Base-by-base conservation (phyloP, 1,139 yeast species). In the Candida neerlandica region DNA sequence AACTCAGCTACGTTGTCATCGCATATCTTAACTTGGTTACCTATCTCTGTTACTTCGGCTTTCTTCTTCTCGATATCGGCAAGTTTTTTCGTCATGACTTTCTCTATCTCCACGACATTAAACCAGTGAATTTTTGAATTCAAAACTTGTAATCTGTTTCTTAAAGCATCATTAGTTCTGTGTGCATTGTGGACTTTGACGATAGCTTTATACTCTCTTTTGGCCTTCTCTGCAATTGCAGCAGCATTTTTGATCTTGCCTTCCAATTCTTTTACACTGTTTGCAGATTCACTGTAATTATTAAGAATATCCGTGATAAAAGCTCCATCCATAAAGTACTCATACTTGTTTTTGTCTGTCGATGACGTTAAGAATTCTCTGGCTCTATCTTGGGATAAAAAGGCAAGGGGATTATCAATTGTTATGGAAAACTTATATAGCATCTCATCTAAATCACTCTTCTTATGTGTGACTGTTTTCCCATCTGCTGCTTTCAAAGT, bases 351-450 rank as follows among this genome's bases (percentile, higher is more conserved):
- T 41, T 75, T 75, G 51, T 89, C 88, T 2, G 88, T 78, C 3
- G 94, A 82, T 26, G 84, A 82, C 0, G 96, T 86, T 50, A 95
- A 71, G 62, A 95, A 94, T 21, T 94, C 89, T 56, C 97, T 80
- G 1, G 99, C 99, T 53, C 86, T 89, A 59, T 95, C 98, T 65
- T 95, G 99, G 0, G 96, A 89, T 46, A 95, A 73, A 59, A 95
- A 89, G 2, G 96, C 90, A 80, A 95, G 82, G 6, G 98, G 98
- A 60, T 95, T 95, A 58, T 87, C 95, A 18, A 94, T 86, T 2
- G 91, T 84, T 44, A 94, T 85, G 42, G 87, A 84, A 62, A 87
- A 90, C 54, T 78, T 80, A 55, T 81, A 83, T 40, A 91, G 68
- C 9, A 94, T 85, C 11, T 80, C 81, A 55, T 84, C 90, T 34